Evolutionary conservation across 1,284 basidiomycete species (phyloP), one percentile per base, ranked within the genome.

Genomic region (Cryptococcus wingfieldii): DNA sequence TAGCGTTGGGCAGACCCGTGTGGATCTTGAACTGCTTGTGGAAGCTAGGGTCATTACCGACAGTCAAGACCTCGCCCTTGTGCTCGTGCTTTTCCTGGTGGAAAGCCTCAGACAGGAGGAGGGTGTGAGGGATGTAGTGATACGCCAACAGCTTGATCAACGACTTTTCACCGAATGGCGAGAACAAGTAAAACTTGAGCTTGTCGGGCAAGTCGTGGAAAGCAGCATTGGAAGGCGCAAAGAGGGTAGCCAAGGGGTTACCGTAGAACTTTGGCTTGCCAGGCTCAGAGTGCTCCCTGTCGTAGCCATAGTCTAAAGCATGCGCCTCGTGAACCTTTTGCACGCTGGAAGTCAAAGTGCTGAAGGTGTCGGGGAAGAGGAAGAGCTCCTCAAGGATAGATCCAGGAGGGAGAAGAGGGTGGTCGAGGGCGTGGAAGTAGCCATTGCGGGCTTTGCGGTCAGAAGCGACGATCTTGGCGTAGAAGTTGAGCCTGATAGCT

Each of bases 171-270:
- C 87, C 87, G 54, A 83, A 83, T 1, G 84, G 84, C 8, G 85
- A 86, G 76, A 88, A 88, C 53, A 89, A 79, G 79, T 80, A 89
- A 38, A 79, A 65, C 55, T 78, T 79, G 46, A 89, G 79, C 51
- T 79, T 80, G 41, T 61, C 68, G 0, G 87, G 87, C 23, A 89
- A 78, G 9, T 68, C 72, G 28, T 76, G 64, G 73, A 87, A 89
- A 2, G 87, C 87, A 8, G 69, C 70, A 68, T 88, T 87, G 49
- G 80, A 80, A 0, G 86, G 87, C 1, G 82, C 83, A 66, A 89
- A 88, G 43, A 83, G 61, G 0, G 87, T 88, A 10, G 83, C 79
- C 8, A 83, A 77, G 0, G 79, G 70, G 12, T 80, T 69, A 9
- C 87, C 86, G 47, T 76, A 62, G 51, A 82, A 76, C 28, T 71